These are phyloP conservation scores for Pulveroboletus sp. DNA, from an alignment of 768 basidiomycete species.

Conservation along the genomic window DNA sequence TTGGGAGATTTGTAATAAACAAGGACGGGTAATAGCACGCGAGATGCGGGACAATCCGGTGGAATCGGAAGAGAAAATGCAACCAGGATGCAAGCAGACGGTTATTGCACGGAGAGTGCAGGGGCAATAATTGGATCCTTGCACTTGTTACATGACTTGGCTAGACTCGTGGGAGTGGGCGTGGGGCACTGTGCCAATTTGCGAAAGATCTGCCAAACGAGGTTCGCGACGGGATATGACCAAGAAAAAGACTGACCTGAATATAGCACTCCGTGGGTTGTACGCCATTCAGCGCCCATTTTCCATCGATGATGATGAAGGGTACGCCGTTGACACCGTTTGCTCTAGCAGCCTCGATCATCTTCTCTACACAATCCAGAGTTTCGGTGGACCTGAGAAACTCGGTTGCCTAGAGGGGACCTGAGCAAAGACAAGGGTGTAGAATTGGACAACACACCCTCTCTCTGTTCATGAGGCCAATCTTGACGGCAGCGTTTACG, in stretches of 20 bases:
- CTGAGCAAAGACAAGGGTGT: neutral
- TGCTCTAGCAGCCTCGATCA: conserved; percentile 38
- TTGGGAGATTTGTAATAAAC: conserved; percentile 12
- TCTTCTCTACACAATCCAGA: conserved; percentile 38
- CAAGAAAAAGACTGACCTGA: conserved; percentile 27
- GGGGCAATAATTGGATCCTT: conserved; percentile 18
- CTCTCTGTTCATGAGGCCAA: conserved; percentile 38
- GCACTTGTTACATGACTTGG: conserved; percentile 19
- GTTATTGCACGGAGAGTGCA: conserved; percentile 23
- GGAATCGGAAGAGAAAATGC: neutral
- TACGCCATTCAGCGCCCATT: conserved; percentile 45
- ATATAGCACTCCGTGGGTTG: conserved; percentile 41
- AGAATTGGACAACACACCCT: conserved; percentile 28
- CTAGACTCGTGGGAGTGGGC: conserved; percentile 1
- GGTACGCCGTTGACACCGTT: conserved; percentile 52
- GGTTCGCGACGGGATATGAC: neutral
- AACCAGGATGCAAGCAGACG: neutral
- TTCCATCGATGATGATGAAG: conserved; percentile 46
- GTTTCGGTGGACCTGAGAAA: conserved; percentile 43
- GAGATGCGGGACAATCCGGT: conserved; percentile 16
- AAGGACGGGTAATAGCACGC: conserved; percentile 8
- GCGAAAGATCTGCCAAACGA: conserved; percentile 27
- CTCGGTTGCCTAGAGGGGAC: conserved; percentile 30
- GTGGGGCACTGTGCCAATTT: conserved; percentile 24
- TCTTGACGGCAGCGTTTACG: conserved; percentile 34